These are phyloP conservation scores for Agrostemma githago DNA, from an alignment of 148 eudicot genomes.

Conservation along the genomic window DNA sequence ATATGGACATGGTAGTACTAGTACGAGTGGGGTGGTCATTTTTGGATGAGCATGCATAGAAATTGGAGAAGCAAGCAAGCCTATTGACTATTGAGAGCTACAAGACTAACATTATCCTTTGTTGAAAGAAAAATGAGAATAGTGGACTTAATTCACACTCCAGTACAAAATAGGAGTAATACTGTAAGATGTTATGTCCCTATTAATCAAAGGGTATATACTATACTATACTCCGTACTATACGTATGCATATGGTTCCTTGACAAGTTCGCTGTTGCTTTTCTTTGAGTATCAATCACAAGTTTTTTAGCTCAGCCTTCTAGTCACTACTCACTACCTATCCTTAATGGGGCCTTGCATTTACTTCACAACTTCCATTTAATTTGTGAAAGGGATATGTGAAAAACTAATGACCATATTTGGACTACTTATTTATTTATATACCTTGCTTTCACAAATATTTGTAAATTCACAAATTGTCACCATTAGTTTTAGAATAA, in stretches of 20 bases:
- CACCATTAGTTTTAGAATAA: too few relatives aligned
- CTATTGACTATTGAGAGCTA: neutral
- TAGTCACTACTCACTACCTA: neutral
- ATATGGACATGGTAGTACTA: too few relatives aligned
- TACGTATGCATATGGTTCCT: neutral
- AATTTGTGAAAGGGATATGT: neutral
- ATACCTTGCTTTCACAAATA: too few relatives aligned
- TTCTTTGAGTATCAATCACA: neutral
- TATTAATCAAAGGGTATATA: neutral
- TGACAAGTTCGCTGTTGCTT: neutral
- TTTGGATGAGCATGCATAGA: slow-evolving; percentile 1
- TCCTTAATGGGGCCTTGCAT: neutral
- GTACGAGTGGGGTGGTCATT: slow-evolving; percentile 3
- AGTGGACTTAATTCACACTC: too few relatives aligned
- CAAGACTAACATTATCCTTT: neutral
- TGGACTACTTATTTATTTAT: neutral
- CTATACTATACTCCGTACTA: neutral
- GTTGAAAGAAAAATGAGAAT: neutral
- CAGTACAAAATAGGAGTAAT: too few relatives aligned
- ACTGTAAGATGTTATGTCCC: neutral
- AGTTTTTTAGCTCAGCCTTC: neutral
- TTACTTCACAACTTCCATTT: neutral
- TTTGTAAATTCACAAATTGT: too few relatives aligned
- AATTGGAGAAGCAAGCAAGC: too few relatives aligned
- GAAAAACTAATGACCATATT: neutral